Base-by-base conservation (phyloP, 129 eudicot species). In the Centaurea solstitialis region DNA sequence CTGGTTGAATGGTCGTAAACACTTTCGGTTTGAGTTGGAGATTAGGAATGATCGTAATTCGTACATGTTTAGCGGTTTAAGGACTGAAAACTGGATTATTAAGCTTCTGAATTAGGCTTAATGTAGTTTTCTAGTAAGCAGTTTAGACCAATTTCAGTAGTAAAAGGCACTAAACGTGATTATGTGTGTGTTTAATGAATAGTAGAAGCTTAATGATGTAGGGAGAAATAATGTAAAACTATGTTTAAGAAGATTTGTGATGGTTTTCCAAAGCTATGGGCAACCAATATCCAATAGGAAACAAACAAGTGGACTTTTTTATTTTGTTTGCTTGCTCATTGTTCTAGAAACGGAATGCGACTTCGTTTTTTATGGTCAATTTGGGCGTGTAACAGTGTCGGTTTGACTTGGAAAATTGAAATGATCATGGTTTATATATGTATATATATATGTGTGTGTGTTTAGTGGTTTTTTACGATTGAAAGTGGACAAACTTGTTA, bases 161-260 rank as follows among this genome's bases (percentile, higher is more conserved):
- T 33, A 33, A 4, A 33, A 33, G 37, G 37, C 37, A 33, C 37
- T 33, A 33, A 33, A 2, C 37, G 4, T 33, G 37, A 33, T 3
- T 33, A 3, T 10, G 73, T 35, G 35, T 47, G 30, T 78, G 26
- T 6, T 50, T 41, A 5, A 68, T 68, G 68, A 28, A 68, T 68
- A 24, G 68, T 41, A 35, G 43, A 66, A 68, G 4, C n/a, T n/a
- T n/a, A n/a, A n/a, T n/a, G n/a, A n/a, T n/a, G n/a, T n/a, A n/a
- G n/a, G n/a, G n/a, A n/a, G n/a, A n/a, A n/a, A n/a, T n/a, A n/a
- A n/a, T n/a, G n/a, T n/a, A n/a, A n/a, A n/a, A 45, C 40, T 64
- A n/a, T 40, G 38, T 11, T 72, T 28, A 7, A 74, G 17, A 24
- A 73, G 84, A 64, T 41, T 41, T 28, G 79, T 12, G 74, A 28